These are phyloP conservation scores for Copromyces sp. DNA, from an alignment of 495 filamentous ascomycete genomes.

Conservation along the genomic window DNA sequence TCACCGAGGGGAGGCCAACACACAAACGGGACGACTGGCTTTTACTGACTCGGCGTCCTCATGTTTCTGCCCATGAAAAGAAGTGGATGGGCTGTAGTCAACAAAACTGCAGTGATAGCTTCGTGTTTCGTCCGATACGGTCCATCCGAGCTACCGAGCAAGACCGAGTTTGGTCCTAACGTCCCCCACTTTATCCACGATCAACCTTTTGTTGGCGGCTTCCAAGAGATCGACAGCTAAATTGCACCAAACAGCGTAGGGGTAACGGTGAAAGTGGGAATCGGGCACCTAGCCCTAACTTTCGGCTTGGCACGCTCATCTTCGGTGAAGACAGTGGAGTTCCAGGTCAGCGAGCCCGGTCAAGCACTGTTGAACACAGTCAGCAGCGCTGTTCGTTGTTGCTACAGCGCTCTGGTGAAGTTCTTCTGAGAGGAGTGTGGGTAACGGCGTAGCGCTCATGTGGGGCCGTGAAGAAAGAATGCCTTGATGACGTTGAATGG, in stretches of 20 bases:
- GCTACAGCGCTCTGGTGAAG: not conserved
- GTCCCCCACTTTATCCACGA: not conserved
- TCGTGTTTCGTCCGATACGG: not conserved
- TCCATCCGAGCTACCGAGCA: not conserved
- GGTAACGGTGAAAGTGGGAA: not conserved
- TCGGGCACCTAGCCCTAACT: not conserved
- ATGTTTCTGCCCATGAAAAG: not conserved
- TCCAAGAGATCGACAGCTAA: not conserved
- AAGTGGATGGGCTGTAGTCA: not conserved
- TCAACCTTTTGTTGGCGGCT: not conserved
- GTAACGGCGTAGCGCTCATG: not conserved
- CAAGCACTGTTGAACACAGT: not conserved
- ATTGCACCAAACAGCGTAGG: not conserved
- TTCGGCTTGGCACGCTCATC: not conserved
- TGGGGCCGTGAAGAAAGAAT: not conserved
- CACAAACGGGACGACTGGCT: not conserved
- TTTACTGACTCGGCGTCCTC: not conserved
- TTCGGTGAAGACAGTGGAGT: not conserved
- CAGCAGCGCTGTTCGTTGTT: not conserved
- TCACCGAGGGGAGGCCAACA: not conserved
- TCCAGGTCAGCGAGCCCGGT: not conserved
- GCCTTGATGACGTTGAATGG: not conserved
- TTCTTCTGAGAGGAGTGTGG: not conserved
- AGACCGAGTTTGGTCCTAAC: not conserved
- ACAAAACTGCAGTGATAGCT: not conserved